A percentile compares a stretch with the other conserved stretches of the same genome.
These are phyloP conservation scores for Trichoderma koningii DNA, from an alignment of 2,329 filamentous ascomycete species.

Conservation along the genomic window DNA sequence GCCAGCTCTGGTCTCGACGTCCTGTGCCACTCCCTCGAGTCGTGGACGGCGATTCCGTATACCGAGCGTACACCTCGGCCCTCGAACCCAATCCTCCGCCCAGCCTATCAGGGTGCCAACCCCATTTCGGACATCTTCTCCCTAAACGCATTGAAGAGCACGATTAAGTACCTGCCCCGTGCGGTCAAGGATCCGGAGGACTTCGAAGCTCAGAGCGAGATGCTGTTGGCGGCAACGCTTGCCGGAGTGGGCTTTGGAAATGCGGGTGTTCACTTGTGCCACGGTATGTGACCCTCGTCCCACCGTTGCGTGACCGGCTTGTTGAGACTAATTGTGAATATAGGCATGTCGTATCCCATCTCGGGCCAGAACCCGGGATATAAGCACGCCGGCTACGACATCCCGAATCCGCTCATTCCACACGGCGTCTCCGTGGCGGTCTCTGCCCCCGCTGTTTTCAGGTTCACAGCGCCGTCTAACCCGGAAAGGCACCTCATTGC, in stretches of 20 bases:
- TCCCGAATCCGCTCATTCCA: conserved; percentile 78
- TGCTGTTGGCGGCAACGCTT: conserved; percentile 91
- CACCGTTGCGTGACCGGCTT: neutral
- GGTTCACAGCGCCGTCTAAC: conserved; percentile 87
- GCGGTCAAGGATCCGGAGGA: conserved; percentile 88
- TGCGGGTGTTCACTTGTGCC: conserved; percentile 83
- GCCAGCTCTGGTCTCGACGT: conserved; percentile 92
- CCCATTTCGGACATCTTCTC: conserved; percentile 98
- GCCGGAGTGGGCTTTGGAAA: conserved; percentile 97
- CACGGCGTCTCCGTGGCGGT: conserved; percentile 96
- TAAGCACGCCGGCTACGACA: conserved; percentile 81
- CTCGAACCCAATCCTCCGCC: conserved; percentile 83
- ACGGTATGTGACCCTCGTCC: conserved; percentile 48
- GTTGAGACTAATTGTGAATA: neutral
- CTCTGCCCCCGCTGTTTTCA: conserved; percentile 89
- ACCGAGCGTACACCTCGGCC: conserved; percentile 82
- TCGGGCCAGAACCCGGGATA: conserved; percentile 92
- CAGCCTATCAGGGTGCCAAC: conserved; percentile 95
- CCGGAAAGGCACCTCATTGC: conserved; percentile 88
- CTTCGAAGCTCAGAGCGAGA: conserved; percentile 87
- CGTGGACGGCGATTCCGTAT: conserved; percentile 97
- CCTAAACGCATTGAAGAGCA: conserved; percentile 77
- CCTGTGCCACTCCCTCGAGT: conserved; percentile 91
- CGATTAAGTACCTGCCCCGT: conserved; percentile 89
- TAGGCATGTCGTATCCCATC: conserved; percentile 95